These are phyloP conservation scores for Helicocarpus griseus DNA, from an alignment of 2,329 filamentous ascomycete species.

Conservation along the genomic window DNA sequence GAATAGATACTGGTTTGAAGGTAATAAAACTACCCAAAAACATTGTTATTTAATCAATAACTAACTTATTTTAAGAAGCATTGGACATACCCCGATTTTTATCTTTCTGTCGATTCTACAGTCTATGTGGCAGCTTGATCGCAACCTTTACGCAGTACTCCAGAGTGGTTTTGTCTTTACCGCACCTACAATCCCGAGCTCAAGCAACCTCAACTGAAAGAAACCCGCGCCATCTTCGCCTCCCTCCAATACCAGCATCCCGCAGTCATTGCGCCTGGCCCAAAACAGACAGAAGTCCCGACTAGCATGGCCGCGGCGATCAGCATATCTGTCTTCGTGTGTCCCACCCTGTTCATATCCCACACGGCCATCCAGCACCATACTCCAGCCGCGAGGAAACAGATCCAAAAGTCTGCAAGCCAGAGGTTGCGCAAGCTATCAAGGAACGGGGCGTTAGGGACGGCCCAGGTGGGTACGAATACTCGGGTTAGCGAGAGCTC, in stretches of 20 bases:
- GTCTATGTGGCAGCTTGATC: too few relatives aligned
- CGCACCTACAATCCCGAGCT: too few relatives aligned
- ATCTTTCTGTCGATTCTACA: too few relatives aligned
- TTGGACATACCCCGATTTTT: too few relatives aligned
- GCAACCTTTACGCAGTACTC: too few relatives aligned
- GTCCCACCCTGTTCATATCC: background rate
- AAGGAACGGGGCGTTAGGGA: background rate
- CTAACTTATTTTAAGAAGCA: too few relatives aligned
- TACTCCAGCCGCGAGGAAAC: background rate
- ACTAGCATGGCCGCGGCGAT: background rate
- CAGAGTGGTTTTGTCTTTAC: too few relatives aligned
- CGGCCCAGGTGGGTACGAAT: background rate
- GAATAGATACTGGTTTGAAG: too few relatives aligned
- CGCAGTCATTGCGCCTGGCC: background rate
- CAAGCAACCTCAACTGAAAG: too few relatives aligned
- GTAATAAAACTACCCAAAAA: too few relatives aligned
- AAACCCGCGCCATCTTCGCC: background rate
- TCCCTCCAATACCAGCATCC: background rate
- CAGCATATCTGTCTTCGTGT: background rate
- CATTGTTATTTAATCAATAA: too few relatives aligned
- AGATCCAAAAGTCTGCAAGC: background rate
- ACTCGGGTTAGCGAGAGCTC: background rate
- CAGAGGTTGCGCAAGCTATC: background rate
- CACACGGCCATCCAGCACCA: background rate
- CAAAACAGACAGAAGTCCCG: background rate